Conservation (phyloP, 768 basidiomycete genomes). For the Lepiota subincarnata region DNA sequence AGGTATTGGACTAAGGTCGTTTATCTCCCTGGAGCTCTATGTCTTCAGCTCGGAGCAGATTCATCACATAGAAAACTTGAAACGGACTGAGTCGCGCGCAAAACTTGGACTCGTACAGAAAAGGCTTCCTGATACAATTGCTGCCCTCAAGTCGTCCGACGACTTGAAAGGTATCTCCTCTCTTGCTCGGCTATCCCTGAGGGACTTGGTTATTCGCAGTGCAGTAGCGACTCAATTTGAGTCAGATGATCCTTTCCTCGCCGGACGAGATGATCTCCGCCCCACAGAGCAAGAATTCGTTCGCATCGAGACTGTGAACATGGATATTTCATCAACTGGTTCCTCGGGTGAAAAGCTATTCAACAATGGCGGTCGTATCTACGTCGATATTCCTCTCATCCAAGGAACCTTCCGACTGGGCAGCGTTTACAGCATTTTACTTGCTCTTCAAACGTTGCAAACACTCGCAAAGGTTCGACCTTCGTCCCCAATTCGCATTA, state of each 20-base stretch:
- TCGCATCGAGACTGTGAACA: constrained; percentile 27
- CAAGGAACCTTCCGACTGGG: constrained; percentile 53
- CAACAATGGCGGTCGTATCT: constrained; percentile 41
- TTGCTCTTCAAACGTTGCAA: constrained; percentile 53
- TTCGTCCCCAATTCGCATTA: neutral
- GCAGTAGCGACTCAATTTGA: constrained; percentile 65
- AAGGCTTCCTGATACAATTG: constrained; percentile 39
- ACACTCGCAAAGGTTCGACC: constrained; percentile 26
- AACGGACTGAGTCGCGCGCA: constrained; percentile 42
- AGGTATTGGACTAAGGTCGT: constrained; percentile 59
- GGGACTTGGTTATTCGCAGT: constrained; percentile 51
- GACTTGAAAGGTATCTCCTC: constrained; percentile 33
- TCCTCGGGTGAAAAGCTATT: constrained; percentile 14
- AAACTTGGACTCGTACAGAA: constrained; percentile 54
- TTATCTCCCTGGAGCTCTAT: constrained; percentile 53
- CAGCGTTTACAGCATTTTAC: constrained; percentile 65
- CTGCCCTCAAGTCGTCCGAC: constrained; percentile 32
- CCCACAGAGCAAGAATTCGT: constrained; percentile 43
- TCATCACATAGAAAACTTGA: constrained; percentile 30
- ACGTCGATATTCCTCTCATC: constrained; percentile 49
- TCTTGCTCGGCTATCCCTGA: constrained; percentile 39
- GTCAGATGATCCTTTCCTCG: constrained; percentile 60
- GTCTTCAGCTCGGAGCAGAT: constrained; percentile 39
- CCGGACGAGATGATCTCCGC: constrained; percentile 46
- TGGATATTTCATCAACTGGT: constrained; percentile 26